Conservation (phyloP, 805 yeast species). For the Metschnikowia cubensis region DNA sequence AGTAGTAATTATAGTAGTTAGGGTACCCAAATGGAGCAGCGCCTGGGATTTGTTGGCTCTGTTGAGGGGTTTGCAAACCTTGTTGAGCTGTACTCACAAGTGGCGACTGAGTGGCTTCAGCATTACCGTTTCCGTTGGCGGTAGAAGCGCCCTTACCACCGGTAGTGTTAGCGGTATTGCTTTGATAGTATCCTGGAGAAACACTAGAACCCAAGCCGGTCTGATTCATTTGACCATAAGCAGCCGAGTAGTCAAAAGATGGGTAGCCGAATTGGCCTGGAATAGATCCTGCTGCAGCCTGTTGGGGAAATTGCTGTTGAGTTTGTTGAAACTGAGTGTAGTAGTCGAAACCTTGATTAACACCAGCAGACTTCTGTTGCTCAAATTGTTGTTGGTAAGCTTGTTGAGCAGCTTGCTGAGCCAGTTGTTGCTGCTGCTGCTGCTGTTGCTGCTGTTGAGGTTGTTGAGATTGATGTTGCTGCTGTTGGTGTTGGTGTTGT, state of each 20-base stretch:
- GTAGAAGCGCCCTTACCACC: slow-evolving; percentile 21
- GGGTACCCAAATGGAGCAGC: slow-evolving; percentile 41
- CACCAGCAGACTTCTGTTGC: slow-evolving; percentile 12
- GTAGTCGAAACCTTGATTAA: slow-evolving; percentile 20
- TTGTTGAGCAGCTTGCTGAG: slow-evolving; percentile 10
- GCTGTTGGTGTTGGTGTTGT: background rate
- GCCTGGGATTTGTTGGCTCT: slow-evolving; percentile 32
- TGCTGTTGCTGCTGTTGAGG: background rate
- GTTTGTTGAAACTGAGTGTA: slow-evolving; percentile 19
- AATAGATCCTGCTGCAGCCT: slow-evolving; percentile 32
- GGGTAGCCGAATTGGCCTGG: slow-evolving; percentile 46
- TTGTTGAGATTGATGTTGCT: too few species aligned
- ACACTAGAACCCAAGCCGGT: slow-evolving; percentile 15
- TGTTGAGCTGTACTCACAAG: slow-evolving; percentile 24
- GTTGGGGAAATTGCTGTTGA: slow-evolving; percentile 39
- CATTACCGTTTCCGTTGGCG: slow-evolving; percentile 20
- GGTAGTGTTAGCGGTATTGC: slow-evolving; percentile 22
- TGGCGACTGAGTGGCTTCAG: slow-evolving; percentile 31
- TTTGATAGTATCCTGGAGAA: slow-evolving; percentile 22
- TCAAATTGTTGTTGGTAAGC: slow-evolving; percentile 16
- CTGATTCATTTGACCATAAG: slow-evolving; percentile 27
- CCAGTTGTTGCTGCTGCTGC: background rate
- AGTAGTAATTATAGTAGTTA: slow-evolving; percentile 38
- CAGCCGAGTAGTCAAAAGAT: slow-evolving; percentile 38
- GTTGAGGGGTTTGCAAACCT: slow-evolving; percentile 26